Evolutionary conservation across 2,329 filamentous ascomycete genomes (phyloP).

Genomic region (Colletotrichum orchidophilum): DNA sequence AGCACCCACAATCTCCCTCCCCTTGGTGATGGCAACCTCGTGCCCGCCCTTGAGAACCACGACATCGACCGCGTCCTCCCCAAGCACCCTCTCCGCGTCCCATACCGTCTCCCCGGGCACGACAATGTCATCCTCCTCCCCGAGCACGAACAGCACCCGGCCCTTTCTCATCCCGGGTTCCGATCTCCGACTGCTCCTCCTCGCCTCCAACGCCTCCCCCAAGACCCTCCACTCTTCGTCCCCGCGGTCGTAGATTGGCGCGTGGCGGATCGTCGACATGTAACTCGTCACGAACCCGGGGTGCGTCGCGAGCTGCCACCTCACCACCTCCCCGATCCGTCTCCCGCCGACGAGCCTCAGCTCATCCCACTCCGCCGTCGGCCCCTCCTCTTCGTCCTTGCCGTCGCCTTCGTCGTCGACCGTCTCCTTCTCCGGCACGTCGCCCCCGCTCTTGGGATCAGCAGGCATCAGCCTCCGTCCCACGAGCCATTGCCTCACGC

Average conservation of each 20-base stretch:
- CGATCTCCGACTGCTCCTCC: conserved; percentile 45
- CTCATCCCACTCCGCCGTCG: conserved; percentile 54
- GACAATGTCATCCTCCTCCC: conserved; percentile 73
- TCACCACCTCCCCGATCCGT: conserved; percentile 68
- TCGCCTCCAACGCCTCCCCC: conserved; percentile 55
- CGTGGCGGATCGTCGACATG: conserved; percentile 74
- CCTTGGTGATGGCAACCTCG: conserved; percentile 73
- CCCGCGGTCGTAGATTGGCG: conserved; percentile 73
- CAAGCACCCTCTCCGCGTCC: conserved; percentile 67
- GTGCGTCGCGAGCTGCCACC: conserved; percentile 76
- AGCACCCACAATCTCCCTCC: conserved; percentile 62
- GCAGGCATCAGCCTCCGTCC: conserved; percentile 55
- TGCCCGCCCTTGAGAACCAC: conserved; percentile 71
- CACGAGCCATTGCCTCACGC: conserved; percentile 63
- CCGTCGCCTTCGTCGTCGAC: conserved; percentile 49
- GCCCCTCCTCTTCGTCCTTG: conserved; percentile 48
- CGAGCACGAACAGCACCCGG: conserved; percentile 73
- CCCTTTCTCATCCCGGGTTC: conserved; percentile 49
- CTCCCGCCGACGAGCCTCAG: conserved; percentile 60
- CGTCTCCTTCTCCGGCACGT: conserved; percentile 49
- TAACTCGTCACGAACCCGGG: conserved; percentile 75
- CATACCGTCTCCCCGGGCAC: conserved; percentile 69
- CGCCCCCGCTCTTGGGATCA: conserved; percentile 40
- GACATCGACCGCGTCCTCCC: conserved; percentile 65
- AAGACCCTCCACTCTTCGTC: conserved; percentile 68